Conservation (phyloP, 2,329 filamentous ascomycete genomes). For the Stagonosporopsis vannaccii region DNA sequence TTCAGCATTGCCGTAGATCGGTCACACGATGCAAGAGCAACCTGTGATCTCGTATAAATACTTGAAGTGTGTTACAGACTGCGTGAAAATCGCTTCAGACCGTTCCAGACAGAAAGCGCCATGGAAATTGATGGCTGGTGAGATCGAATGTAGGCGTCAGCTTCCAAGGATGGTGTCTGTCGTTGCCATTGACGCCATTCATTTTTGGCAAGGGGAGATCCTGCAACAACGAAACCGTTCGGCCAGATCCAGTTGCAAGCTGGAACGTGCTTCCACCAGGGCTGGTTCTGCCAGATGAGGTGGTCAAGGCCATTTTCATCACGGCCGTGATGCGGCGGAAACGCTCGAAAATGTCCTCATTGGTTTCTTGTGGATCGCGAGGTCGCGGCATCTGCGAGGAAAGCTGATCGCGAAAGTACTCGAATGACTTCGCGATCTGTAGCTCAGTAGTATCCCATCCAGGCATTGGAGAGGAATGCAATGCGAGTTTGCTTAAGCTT, state of each 20-base stretch:
- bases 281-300: constrained; percentile 31
- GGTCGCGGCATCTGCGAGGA: constrained; percentile 41
- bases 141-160: constrained; percentile 40
- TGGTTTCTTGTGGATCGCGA: constrained; percentile 30
- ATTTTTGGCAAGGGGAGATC: constrained; percentile 40
- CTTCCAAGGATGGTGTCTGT: constrained; percentile 40
- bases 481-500: constrained; percentile 39
- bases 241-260: constrained; percentile 43
- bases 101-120: constrained; percentile 45
- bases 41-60: background rate
- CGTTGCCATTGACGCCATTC: constrained; percentile 35
- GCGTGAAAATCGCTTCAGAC: constrained; percentile 27
- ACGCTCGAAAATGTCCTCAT: constrained; percentile 43
- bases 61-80: background rate
- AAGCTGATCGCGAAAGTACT: constrained; percentile 43
- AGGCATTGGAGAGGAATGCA: constrained; percentile 40
- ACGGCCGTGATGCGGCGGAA: constrained; percentile 45
- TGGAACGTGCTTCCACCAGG: constrained; percentile 45
- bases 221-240: constrained; percentile 44
- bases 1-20: background rate
- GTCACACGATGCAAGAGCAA: background rate
- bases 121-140: constrained; percentile 41
- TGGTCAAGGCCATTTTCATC: constrained; percentile 39
- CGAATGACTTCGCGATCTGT: constrained; percentile 42
- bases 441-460: constrained; percentile 45